Conservation (phyloP, 2,329 filamentous ascomycete genomes). For the Graphilbum fragrans region DNA sequence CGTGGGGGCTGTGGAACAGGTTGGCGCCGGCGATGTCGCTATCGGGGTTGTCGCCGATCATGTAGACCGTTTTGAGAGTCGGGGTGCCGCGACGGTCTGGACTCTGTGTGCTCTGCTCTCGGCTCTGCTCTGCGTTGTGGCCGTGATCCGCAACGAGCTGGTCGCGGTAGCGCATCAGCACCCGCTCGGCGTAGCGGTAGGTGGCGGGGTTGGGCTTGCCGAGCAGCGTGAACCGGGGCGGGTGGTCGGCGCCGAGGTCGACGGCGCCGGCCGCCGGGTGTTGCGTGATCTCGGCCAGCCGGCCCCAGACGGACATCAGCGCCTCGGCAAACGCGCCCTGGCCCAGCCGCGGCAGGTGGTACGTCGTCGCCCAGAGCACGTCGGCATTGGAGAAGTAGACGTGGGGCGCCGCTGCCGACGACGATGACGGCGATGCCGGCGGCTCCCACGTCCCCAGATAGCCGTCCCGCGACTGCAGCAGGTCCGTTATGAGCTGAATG, state of each 20-base stretch:
- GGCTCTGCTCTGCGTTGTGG: constrained; percentile 9
- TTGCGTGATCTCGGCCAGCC: constrained; percentile 40
- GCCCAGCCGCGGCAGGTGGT: constrained; percentile 75
- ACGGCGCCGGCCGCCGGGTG: not conserved
- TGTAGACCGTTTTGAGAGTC: constrained; percentile 68
- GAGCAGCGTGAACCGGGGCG: constrained; percentile 51
- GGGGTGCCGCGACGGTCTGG: constrained; percentile 5
- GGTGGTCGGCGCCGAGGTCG: constrained; percentile 29
- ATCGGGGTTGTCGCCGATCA: constrained; percentile 85
- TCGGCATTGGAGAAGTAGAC: constrained; percentile 88
- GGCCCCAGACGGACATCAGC: constrained; percentile 66
- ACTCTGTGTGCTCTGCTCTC: constrained; percentile 1
- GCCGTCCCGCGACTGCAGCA: constrained; percentile 68
- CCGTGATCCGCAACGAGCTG: constrained; percentile 17
- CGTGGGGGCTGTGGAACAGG: constrained; percentile 51
- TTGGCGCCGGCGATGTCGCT: constrained; percentile 88
- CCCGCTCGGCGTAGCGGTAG: constrained; percentile 72
- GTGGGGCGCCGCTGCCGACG: constrained; percentile 45
- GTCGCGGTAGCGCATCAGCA: constrained; percentile 50
- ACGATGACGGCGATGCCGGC: constrained; percentile 45
- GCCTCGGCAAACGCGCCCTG: constrained; percentile 85
- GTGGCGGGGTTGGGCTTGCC: constrained; percentile 74
- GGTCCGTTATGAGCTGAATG: constrained; percentile 69
- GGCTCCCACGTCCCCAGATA: constrained; percentile 67
- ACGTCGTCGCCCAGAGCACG: constrained; percentile 75